Base-by-base conservation (phyloP, 1,284 basidiomycete genomes). In the Porogramme epimiltina region DNA sequence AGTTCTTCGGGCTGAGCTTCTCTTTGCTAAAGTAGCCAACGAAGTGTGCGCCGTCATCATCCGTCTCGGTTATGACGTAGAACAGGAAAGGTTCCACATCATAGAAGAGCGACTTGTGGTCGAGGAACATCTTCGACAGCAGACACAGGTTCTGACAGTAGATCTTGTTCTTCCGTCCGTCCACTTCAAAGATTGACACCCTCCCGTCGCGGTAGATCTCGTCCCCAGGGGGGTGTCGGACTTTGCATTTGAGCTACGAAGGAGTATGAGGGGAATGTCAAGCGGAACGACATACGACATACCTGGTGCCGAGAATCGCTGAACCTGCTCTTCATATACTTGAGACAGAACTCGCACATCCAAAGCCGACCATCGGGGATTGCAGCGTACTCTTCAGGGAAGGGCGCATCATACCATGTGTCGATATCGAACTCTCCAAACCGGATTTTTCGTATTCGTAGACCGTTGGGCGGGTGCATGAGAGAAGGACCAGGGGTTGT, bases 91-190 rank as follows among this genome's bases (percentile, higher is more conserved):
- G 97, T 71, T 99, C 97, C 54, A 99, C 97, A 70, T 99, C 97
- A 74, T 99, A 99, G 73, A 99, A 99, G 39, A 99, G 84, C 19
- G 96, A 98, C 73, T 99, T 99, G 77, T 98, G 96, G 68, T 99
- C 95, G 60, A 99, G 84, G 70, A 99, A 99, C 93, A 98, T 98
- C 73, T 98, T 99, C 51, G 96, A 96, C 25, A 99, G 80, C 49
- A 99, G 79, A 72, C 97, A 99, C n/a, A 99, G 81, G 68, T 99
- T 98, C 70, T 99, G 97, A 69, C 97, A 99, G 71, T 98, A 99
- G 64, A 98, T 98, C 90, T 98, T 99, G 79, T 98, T 98, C 76
- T 95, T 95, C 60, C 96, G 81, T 40, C 97, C 97, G 68, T 99
- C 97, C 23, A 99, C 95, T 69, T 99, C 97, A 66, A 97, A 99